phyloP scores from a whole-genome alignment of 306 rosid genomes.

The Rosa rugosa region DNA sequence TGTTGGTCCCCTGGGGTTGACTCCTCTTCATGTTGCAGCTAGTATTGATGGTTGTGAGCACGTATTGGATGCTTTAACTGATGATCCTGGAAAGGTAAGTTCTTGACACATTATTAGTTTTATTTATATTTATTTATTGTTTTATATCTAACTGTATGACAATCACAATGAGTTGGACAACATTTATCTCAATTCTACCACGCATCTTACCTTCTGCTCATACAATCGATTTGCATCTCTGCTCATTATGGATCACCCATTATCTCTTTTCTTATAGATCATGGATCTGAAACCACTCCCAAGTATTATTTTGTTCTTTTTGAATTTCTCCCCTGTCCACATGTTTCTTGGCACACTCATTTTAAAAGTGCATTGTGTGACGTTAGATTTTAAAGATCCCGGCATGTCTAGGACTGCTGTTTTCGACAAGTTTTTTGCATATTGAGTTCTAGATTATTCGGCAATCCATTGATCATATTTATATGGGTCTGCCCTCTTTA shows the following conservation, averaged over 20 bases:
- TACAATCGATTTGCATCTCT: neutral
- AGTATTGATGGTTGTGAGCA: conserved; percentile 61
- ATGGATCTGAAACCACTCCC: neutral
- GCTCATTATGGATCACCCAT: neutral
- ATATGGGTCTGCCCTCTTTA: conserved; percentile 29
- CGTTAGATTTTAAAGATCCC: neutral
- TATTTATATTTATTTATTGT: neutral
- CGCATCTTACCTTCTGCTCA: neutral
- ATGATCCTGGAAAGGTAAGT: conserved; percentile 86
- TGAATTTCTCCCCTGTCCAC: neutral
- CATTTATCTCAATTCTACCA: neutral
- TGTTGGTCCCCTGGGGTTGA: conserved; percentile 71
- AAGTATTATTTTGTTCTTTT: neutral
- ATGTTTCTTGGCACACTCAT: neutral
- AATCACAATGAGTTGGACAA: neutral
- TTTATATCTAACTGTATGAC: neutral
- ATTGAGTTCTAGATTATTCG: neutral
- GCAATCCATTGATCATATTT: conserved; percentile 1
- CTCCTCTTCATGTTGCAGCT: conserved; percentile 87
- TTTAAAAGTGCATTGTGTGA: neutral
- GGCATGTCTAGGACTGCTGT: neutral
- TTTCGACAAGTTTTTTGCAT: neutral
- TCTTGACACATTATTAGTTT: neutral
- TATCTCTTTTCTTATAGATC: neutral
- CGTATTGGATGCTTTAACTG: conserved; percentile 77